Percentiles rank a stretch among this genome's conserved stretches.
These are phyloP conservation scores for Cystobasidium ongulense DNA, from an alignment of 768 basidiomycete genomes.

Conservation along the genomic window DNA sequence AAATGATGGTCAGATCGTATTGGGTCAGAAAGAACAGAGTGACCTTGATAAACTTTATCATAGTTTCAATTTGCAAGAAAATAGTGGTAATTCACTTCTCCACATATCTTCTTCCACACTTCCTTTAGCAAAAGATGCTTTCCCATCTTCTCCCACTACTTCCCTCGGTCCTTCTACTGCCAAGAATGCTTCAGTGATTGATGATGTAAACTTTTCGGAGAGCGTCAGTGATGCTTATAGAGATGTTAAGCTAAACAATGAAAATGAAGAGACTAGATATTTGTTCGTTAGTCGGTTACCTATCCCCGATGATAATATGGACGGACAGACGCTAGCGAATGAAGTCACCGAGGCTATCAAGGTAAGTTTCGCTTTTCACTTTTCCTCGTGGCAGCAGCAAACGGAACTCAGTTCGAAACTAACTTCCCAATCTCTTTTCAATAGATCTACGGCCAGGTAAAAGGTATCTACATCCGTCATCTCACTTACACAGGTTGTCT, in stretches of 20 bases:
- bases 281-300: conserved; percentile 2
- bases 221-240: neutral
- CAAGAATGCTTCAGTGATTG: neutral
- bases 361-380: neutral
- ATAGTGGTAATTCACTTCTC: neutral
- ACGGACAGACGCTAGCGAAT: neutral
- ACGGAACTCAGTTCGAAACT: too few species aligned
- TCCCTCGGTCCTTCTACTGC: neutral
- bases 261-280: neutral
- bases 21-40: neutral
- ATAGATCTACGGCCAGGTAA: conserved; percentile 8
- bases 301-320: neutral
- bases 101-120: neutral
- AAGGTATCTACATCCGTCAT: conserved; percentile 16
- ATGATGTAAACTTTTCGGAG: neutral
- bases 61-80: neutral
- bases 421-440: neutral
- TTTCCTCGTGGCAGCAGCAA: too few species aligned
- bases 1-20: neutral
- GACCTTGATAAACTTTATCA: neutral
- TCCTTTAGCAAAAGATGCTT: too few species aligned
- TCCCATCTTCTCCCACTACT: neutral
- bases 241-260: neutral
- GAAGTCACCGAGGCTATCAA: neutral
- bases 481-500: neutral